Percentiles rank a stretch among this genome's conserved stretches.
Evolutionary conservation across 73 alveolate genomes (phyloP).

Genomic region (Uronychia binucleata): DNA sequence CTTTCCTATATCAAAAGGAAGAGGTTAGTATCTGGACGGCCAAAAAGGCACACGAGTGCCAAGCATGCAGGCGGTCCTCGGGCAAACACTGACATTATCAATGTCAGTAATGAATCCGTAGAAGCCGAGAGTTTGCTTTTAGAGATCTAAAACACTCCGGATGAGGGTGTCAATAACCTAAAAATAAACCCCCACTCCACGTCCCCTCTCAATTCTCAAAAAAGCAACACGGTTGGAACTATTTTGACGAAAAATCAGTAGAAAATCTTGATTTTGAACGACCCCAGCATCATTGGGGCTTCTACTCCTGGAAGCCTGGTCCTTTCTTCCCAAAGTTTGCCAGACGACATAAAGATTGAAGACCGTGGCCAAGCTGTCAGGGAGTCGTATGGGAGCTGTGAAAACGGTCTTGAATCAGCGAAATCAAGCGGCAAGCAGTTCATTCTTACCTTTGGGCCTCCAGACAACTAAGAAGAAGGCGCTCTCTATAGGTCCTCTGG

Average conservation of each 20-base stretch:
- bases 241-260: not conserved
- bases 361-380: no score
- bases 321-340: not conserved
- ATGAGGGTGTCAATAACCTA: not conserved
- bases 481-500: no score
- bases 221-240: not conserved
- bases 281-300: not conserved
- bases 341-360: not conserved
- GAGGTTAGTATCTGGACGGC: not conserved
- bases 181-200: not conserved
- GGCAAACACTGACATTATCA: not conserved
- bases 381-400: no score
- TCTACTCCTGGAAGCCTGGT: not conserved
- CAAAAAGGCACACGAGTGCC: not conserved
- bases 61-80: not conserved
- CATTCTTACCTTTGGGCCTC: no score
- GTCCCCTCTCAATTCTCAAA: not conserved
- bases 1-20: not conserved
- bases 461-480: no score
- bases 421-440: no score
- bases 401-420: no score
- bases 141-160: not conserved
- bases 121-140: not conserved
- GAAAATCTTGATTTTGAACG: not conserved
- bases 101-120: not conserved